phyloP scores from a whole-genome alignment of 768 basidiomycete species.

The Lactifluus subvellereus region DNA sequence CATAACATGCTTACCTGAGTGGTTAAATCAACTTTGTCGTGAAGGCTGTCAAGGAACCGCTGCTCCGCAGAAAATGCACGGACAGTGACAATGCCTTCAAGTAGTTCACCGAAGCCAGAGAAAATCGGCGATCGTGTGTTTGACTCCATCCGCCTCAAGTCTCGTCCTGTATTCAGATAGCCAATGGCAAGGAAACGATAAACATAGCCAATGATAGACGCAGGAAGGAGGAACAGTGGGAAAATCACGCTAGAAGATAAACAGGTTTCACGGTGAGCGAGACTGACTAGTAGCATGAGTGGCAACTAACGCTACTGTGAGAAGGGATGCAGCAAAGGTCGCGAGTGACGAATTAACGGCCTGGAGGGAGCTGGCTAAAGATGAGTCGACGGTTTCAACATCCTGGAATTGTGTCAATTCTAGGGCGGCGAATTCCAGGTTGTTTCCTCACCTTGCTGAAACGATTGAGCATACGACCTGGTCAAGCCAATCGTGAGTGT shows the following conservation, averaged over 20 bases:
- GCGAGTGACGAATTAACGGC: constrained; percentile 75
- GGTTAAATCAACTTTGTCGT: constrained; percentile 69
- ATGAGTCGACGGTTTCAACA: constrained; percentile 80
- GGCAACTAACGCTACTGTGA: constrained; percentile 57
- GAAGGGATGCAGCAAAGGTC: constrained; percentile 66
- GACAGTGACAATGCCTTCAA: constrained; percentile 90
- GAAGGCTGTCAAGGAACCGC: constrained; percentile 69
- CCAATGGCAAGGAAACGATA: constrained; percentile 68
- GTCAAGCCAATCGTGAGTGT: constrained; percentile 2
- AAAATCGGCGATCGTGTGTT: constrained; percentile 82
- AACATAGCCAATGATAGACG: constrained; percentile 60
- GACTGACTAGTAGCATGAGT: background rate
- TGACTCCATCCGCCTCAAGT: constrained; percentile 86
- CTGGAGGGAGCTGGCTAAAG: constrained; percentile 61
- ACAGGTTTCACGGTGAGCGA: constrained; percentile 26
- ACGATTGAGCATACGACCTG: constrained; percentile 80
- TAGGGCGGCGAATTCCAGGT: background rate
- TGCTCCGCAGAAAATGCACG: constrained; percentile 83
- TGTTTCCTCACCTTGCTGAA: constrained; percentile 54
- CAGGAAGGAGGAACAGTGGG: constrained; percentile 79
- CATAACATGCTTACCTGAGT: constrained; percentile 47
- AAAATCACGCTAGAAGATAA: constrained; percentile 50
- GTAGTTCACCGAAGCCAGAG: constrained; percentile 72
- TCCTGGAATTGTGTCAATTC: constrained; percentile 40
- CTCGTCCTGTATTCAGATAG: constrained; percentile 75